Conservation (phyloP, 1,284 basidiomycete genomes). For the Ustilago trichophora region DNA sequence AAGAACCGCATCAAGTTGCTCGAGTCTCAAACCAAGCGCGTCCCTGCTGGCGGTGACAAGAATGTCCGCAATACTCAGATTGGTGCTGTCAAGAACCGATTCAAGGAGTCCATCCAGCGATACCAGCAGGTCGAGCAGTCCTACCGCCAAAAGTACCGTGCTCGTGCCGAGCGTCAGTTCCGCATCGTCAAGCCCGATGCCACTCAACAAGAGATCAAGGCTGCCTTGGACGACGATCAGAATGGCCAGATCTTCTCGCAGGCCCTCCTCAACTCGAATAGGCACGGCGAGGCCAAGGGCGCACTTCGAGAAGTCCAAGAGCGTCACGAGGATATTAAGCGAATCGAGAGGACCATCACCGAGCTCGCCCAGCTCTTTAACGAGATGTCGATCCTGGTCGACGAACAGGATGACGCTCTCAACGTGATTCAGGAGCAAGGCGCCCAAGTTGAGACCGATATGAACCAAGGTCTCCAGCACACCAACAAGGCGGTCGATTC, state of each 20-base stretch:
- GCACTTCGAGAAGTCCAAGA: slow-evolving; percentile 91
- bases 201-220: slow-evolving; percentile 80
- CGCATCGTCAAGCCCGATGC: slow-evolving; percentile 92
- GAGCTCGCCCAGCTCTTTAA: slow-evolving; percentile 88
- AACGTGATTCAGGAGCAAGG: slow-evolving; percentile 62
- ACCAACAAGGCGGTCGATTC: slow-evolving; percentile 76
- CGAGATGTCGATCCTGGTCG: slow-evolving; percentile 70
- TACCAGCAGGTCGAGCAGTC: slow-evolving; percentile 90
- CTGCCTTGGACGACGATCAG: slow-evolving; percentile 78
- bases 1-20: slow-evolving; percentile 64
- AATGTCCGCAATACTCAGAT: slow-evolving; percentile 67
- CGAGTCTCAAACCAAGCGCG: slow-evolving; percentile 52
- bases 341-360: slow-evolving; percentile 84
- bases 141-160: slow-evolving; percentile 90
- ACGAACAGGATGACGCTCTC: slow-evolving; percentile 65
- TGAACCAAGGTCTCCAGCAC: slow-evolving; percentile 69
- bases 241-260: slow-evolving; percentile 83
- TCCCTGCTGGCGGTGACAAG: slow-evolving; percentile 61
- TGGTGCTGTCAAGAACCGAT: slow-evolving; percentile 71
- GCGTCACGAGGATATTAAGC: slow-evolving; percentile 84
- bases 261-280: slow-evolving; percentile 80
- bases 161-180: slow-evolving; percentile 93
- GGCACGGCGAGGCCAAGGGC: slow-evolving; percentile 82
- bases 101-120: slow-evolving; percentile 69
- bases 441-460: slow-evolving; percentile 59